phyloP scores from a whole-genome alignment of 805 yeast genomes.

The Maudiozyma pseudohumilis region DNA sequence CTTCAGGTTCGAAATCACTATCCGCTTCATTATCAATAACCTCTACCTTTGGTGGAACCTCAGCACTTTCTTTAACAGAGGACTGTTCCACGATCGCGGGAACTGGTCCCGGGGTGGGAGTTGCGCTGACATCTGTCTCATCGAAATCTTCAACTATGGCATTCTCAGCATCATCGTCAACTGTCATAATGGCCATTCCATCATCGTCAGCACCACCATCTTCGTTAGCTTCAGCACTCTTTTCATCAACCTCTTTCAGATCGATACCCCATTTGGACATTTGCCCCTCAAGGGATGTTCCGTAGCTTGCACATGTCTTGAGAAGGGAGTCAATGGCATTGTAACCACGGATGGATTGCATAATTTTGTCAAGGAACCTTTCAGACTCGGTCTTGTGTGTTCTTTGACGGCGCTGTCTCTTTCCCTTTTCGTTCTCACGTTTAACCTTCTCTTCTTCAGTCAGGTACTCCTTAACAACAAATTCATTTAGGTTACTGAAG shows the following conservation, averaged over 20 bases:
- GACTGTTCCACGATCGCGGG: background rate
- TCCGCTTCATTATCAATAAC: background rate
- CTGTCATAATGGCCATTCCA: constrained; percentile 15
- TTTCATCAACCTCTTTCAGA: constrained; percentile 37
- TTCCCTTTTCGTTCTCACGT: constrained; percentile 18
- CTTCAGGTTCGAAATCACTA: constrained; percentile 1
- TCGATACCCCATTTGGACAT: constrained; percentile 86
- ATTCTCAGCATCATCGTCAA: constrained; percentile 18
- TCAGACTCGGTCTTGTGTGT: constrained; percentile 57
- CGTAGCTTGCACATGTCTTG: constrained; percentile 69
- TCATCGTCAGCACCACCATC: constrained; percentile 18
- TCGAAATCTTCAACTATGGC: constrained; percentile 26
- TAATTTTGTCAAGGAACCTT: constrained; percentile 59
- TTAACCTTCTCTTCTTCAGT: constrained; percentile 25
- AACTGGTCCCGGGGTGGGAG: constrained; percentile 13
- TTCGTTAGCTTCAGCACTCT: constrained; percentile 7
- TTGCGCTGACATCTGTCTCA: constrained; percentile 19
- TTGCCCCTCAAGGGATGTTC: constrained; percentile 57
- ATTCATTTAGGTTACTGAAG: constrained; percentile 45
- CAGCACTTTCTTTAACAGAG: too few relatives aligned
- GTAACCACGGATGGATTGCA: constrained; percentile 70
- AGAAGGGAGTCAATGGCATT: constrained; percentile 92
- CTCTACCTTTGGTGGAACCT: background rate
- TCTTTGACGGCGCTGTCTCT: constrained; percentile 27
- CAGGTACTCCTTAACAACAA: constrained; percentile 48